Percentiles rank a stretch among this genome's conserved stretches.
Evolutionary conservation across 192 early-diverging fungal species (phyloP).

Genomic region (Backusella liffmaniae): DNA sequence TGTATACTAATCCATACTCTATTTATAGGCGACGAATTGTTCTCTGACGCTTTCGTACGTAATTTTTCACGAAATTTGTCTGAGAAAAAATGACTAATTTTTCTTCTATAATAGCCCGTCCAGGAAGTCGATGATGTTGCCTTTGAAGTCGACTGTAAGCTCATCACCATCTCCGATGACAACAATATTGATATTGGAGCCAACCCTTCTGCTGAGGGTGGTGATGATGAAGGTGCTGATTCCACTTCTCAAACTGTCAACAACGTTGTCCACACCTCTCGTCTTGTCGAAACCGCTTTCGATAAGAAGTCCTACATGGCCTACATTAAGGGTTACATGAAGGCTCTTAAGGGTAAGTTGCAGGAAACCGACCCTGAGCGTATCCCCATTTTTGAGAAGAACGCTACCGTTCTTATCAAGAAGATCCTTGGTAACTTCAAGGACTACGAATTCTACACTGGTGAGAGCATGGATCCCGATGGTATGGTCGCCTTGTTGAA

Average conservation of each 20-base stretch:
- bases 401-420: slow-evolving; percentile 66
- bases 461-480: slow-evolving; percentile 85
- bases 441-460: slow-evolving; percentile 91
- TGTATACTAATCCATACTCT: not conserved
- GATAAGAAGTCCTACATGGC: slow-evolving; percentile 90
- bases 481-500: slow-evolving; percentile 87
- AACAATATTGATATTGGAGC: slow-evolving; percentile 88
- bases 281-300: slow-evolving; percentile 71
- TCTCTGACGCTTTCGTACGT: slow-evolving; percentile 81
- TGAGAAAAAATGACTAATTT: not conserved
- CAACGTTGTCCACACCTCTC: slow-evolving; percentile 83
- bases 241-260: slow-evolving; percentile 65
- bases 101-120: slow-evolving; percentile 36
- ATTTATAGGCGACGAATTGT: slow-evolving; percentile 76
- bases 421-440: slow-evolving; percentile 79
- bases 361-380: slow-evolving; percentile 58
- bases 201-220: slow-evolving; percentile 88
- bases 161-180: slow-evolving; percentile 62
- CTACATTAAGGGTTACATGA: slow-evolving; percentile 96
- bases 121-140: slow-evolving; percentile 60
- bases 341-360: slow-evolving; percentile 70
- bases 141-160: slow-evolving; percentile 79
- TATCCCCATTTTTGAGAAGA: slow-evolving; percentile 62
- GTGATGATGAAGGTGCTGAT: slow-evolving; percentile 62
- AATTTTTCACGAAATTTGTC: not conserved